Evolutionary conservation across 257 asterid genomes (phyloP).

Genomic region (Echites panduratus): DNA sequence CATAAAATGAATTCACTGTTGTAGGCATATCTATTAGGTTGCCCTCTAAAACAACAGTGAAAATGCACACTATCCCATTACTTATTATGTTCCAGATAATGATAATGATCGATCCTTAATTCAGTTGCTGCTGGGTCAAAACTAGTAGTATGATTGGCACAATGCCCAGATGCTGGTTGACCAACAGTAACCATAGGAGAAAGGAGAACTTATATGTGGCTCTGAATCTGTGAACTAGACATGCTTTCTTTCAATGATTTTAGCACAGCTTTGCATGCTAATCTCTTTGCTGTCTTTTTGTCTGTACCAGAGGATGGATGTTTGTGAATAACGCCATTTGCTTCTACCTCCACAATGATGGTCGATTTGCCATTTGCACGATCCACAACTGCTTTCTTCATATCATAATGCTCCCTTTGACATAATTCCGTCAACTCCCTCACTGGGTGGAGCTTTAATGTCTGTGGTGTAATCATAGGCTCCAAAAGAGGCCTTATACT

Average conservation of each 20-base stretch:
- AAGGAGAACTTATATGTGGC: background rate
- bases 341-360: constrained; percentile 51
- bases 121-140: background rate
- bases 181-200: background rate
- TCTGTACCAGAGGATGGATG: constrained; percentile 26
- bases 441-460: constrained; percentile 54
- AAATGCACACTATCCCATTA: background rate
- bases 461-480: constrained; percentile 67
- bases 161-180: background rate
- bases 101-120: background rate
- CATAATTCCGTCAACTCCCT: constrained; percentile 62
- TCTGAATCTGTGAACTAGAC: background rate
- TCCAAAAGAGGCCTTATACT: constrained; percentile 71
- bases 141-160: background rate
- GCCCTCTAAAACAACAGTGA: background rate
- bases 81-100: background rate
- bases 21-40: background rate
- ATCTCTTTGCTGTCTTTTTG: constrained; percentile 35
- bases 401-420: constrained; percentile 30
- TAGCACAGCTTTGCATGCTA: constrained; percentile 50
- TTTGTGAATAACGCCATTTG: constrained; percentile 36
- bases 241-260: constrained; percentile 27
- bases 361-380: constrained; percentile 25
- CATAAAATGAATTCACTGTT: background rate
- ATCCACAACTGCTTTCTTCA: constrained; percentile 20